Conservation (phyloP, 1,284 basidiomycete species). For the Neonothopanus nambi region DNA sequence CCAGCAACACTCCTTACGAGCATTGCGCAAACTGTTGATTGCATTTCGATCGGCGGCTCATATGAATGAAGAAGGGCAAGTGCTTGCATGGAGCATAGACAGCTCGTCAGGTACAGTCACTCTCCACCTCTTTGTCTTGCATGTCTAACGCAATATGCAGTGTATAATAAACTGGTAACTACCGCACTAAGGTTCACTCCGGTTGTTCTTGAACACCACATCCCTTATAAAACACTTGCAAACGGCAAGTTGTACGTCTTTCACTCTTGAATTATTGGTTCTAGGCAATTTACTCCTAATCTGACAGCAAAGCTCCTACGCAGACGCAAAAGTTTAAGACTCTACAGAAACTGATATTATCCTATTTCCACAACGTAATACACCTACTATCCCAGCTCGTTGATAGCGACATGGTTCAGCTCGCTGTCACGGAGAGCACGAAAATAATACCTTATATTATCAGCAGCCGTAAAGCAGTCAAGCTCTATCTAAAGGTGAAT, state of each 20-base stretch:
- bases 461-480: slow-evolving; percentile 80
- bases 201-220: slow-evolving; percentile 83
- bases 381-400: slow-evolving; percentile 80
- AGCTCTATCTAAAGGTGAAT: slow-evolving; percentile 80
- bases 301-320: slow-evolving; percentile 68
- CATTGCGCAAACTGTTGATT: slow-evolving; percentile 82
- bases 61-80: slow-evolving; percentile 84
- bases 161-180: slow-evolving; percentile 90
- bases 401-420: slow-evolving; percentile 64
- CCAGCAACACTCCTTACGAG: slow-evolving; percentile 84
- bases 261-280: slow-evolving; percentile 6
- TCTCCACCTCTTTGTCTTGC: slow-evolving; percentile 5
- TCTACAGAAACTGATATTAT: slow-evolving; percentile 88
- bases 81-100: slow-evolving; percentile 81
- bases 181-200: slow-evolving; percentile 92
- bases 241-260: slow-evolving; percentile 81
- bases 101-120: slow-evolving; percentile 61
- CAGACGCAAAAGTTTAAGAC: slow-evolving; percentile 76
- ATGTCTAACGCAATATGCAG: slow-evolving; percentile 37
- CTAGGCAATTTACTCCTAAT: not conserved
- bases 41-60: slow-evolving; percentile 89
- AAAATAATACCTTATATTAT: slow-evolving; percentile 88
- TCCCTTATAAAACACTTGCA: slow-evolving; percentile 82
- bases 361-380: slow-evolving; percentile 85
- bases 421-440: slow-evolving; percentile 79